Percentiles rank a stretch among this genome's conserved stretches.
phyloP scores from a whole-genome alignment of 169 alveolate genomes.

The Ichthyophthirius multifiliis region DNA sequence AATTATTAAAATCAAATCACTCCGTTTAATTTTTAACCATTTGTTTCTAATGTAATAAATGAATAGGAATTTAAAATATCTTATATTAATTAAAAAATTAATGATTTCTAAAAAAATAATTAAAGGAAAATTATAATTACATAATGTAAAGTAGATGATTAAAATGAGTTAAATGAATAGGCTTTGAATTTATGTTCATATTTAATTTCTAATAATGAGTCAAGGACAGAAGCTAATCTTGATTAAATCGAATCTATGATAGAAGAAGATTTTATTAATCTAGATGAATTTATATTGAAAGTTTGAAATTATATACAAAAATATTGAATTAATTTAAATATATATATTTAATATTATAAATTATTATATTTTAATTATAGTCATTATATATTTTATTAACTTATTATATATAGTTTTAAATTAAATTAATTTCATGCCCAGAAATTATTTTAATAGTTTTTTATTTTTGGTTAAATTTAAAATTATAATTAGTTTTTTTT shows the following conservation, averaged over 20 bases:
- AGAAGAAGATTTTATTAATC: constrained; percentile 40
- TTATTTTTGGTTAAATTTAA: no score
- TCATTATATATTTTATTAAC: no score
- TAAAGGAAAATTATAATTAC: constrained; percentile 29
- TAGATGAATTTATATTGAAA: constrained; percentile 33
- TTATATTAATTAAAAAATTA: constrained; percentile 16
- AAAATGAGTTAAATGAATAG: constrained; percentile 8
- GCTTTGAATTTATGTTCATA: constrained; percentile 28
- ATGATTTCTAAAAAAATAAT: background rate
- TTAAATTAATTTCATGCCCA: no score
- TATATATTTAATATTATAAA: no score
- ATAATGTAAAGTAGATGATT: constrained; percentile 29
- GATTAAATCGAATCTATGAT: constrained; percentile 32
- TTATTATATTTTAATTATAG: no score
- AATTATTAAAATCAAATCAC: background rate
- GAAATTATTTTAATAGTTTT: no score
- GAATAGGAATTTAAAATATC: background rate
- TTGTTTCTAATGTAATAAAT: constrained; percentile 9
- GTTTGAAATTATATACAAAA: no score
- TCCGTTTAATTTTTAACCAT: constrained; percentile 39
- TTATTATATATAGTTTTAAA: no score
- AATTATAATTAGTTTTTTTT: no score
- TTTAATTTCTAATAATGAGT: constrained; percentile 12
- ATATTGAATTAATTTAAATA: no score
- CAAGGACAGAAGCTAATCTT: background rate